A percentile compares a stretch with the other conserved stretches of the same genome.
Conservation (phyloP, 2,329 filamentous ascomycete genomes). For the Pleurostoma richardsiae region DNA sequence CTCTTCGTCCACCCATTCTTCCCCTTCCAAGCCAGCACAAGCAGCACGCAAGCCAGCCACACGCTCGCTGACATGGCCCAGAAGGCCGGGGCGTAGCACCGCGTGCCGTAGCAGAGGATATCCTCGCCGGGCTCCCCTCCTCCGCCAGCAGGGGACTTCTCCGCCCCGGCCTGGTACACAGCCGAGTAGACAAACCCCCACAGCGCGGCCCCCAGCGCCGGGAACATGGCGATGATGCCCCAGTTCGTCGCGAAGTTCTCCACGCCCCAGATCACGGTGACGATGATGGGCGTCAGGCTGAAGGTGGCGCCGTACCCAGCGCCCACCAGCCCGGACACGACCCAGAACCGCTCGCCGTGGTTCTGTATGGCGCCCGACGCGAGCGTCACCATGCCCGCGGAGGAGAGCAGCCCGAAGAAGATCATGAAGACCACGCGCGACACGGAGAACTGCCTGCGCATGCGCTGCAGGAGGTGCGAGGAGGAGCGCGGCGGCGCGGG, state of each 20-base stretch:
- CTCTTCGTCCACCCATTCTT: constrained; percentile 69
- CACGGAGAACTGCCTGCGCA: constrained; percentile 43
- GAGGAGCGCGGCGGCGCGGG: constrained; percentile 23
- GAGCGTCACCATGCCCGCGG: constrained; percentile 70
- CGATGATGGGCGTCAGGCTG: constrained; percentile 82
- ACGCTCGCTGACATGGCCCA: constrained; percentile 83
- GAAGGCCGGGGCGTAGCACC: constrained; percentile 77
- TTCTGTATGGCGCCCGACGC: constrained; percentile 71
- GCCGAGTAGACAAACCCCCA: constrained; percentile 89
- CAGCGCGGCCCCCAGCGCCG: constrained; percentile 79
- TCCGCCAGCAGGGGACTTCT: constrained; percentile 19
- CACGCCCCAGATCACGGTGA: constrained; percentile 96
- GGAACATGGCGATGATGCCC: constrained; percentile 90
- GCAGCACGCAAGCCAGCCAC: constrained; percentile 68
- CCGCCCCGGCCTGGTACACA: constrained; percentile 67
- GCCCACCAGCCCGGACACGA: constrained; percentile 79
- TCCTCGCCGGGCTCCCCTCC: constrained; percentile 21
- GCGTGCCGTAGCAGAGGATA: constrained; percentile 70
- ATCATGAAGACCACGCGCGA: constrained; percentile 80
- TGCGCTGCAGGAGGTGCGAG: constrained; percentile 26
- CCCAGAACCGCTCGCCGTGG: constrained; percentile 74
- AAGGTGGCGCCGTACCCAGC: constrained; percentile 92
- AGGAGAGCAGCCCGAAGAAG: constrained; percentile 67
- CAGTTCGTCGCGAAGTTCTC: constrained; percentile 99
- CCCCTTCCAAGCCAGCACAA: constrained; percentile 79